Evolutionary conservation across 495 filamentous ascomycete genomes (phyloP).

Genomic region (Articulospora tetracladia): DNA sequence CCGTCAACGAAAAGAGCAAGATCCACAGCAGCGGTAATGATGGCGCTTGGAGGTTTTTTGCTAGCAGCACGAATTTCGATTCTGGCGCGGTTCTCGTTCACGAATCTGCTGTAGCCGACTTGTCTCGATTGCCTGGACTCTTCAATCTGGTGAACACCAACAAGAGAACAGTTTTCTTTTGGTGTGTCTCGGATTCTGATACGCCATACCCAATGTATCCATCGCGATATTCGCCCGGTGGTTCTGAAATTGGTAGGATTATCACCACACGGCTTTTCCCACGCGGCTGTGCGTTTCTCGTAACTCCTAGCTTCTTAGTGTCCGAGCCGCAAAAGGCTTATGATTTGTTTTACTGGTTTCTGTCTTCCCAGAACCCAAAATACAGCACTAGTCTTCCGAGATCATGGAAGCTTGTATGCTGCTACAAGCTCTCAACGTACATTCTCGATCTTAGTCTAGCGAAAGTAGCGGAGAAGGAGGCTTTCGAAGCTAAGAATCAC

Average conservation of each 20-base stretch:
- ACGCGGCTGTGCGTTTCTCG: slow-evolving; percentile 49
- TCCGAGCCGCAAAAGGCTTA: slow-evolving; percentile 44
- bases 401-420: slow-evolving; percentile 34
- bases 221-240: not conserved
- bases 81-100: slow-evolving; percentile 19
- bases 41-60: slow-evolving; percentile 23
- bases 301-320: slow-evolving; percentile 61
- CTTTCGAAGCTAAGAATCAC: slow-evolving; percentile 13
- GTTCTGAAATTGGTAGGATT: slow-evolving; percentile 9
- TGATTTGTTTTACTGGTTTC: slow-evolving; percentile 57
- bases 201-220: slow-evolving; percentile 12
- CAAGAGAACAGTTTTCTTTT: slow-evolving; percentile 5
- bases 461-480: slow-evolving; percentile 31
- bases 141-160: not conserved
- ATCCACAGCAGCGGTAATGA: slow-evolving; percentile 17
- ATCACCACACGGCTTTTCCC: slow-evolving; percentile 49
- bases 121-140: slow-evolving; percentile 11
- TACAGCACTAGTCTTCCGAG: slow-evolving; percentile 8
- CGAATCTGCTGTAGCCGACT: slow-evolving; percentile 15
- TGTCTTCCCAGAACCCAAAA: slow-evolving; percentile 19
- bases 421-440: slow-evolving; percentile 27
- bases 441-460: slow-evolving; percentile 35
- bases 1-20: slow-evolving; percentile 9
- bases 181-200: slow-evolving; percentile 13
- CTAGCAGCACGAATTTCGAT: not conserved